Conservation (phyloP, 1,139 yeast genomes). For the Geotrichum citri-aurantii region DNA sequence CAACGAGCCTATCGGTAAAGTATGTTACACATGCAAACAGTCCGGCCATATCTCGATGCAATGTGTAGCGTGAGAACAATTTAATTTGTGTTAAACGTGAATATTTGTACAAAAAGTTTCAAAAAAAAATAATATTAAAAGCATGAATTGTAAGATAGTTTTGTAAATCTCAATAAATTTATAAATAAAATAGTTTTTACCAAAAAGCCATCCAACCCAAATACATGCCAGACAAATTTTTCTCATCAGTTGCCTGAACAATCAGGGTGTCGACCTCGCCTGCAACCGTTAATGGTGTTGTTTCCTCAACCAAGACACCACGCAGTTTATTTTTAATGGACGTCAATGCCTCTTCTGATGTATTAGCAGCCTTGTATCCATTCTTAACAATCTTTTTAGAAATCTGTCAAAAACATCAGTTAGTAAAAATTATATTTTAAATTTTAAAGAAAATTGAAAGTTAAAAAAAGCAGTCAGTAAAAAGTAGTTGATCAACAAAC, state of each 20-base stretch:
- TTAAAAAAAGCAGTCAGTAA: background rate
- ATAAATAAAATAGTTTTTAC: conserved; percentile 29
- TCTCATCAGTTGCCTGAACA: conserved; percentile 71
- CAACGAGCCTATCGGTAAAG: conserved; percentile 52
- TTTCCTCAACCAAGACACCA: conserved; percentile 79
- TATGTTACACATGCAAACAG: conserved; percentile 88
- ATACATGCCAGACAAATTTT: conserved; percentile 77
- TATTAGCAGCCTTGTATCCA: conserved; percentile 31
- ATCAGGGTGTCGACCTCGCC: conserved; percentile 91
- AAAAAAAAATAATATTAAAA: background rate
- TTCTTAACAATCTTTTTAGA: conserved; percentile 21
- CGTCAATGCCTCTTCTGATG: conserved; percentile 65
- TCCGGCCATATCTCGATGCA: conserved; percentile 88
- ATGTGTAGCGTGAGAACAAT: conserved; percentile 38
- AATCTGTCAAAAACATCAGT: conserved; percentile 7
- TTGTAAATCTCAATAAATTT: background rate
- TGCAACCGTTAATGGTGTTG: conserved; percentile 79
- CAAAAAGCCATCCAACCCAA: conserved; percentile 90
- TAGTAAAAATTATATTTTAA: background rate
- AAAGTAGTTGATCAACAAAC: background rate
- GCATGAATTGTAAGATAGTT: background rate
- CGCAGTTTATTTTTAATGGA: conserved; percentile 74
- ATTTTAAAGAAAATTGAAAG: background rate
- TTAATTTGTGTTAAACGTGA: background rate
- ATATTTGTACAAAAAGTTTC: no score